These are phyloP conservation scores for Zizania latifolia DNA, from an alignment of 176 grass and related monocot species.

Conservation along the genomic window DNA sequence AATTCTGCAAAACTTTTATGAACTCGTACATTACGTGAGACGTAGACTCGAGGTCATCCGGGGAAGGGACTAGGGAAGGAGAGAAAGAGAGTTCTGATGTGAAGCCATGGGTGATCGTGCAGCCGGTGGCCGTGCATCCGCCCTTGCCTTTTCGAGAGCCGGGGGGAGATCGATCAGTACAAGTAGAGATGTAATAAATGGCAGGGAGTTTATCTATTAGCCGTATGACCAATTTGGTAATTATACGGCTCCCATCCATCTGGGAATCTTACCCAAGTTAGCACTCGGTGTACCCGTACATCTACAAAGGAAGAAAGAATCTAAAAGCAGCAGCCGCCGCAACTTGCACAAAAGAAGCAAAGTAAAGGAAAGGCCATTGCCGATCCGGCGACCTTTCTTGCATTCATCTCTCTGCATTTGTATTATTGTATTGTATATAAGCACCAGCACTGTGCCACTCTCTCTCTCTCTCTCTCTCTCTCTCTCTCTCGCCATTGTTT, in stretches of 20 bases:
- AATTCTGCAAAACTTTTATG: no score
- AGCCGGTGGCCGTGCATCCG: no score
- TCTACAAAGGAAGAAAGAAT: neutral
- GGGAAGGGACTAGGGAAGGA: no score
- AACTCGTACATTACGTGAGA: no score
- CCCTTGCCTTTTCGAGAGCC: no score
- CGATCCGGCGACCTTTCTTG: neutral
- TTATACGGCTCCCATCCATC: neutral
- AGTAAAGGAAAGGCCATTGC: neutral
- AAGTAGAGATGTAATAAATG: no score
- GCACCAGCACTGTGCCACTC: neutral
- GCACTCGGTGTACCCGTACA: no score
- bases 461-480: neutral
- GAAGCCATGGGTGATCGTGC: no score
- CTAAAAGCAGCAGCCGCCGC: neutral
- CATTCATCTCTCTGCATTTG: slow-evolving; percentile 22
- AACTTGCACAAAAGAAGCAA: slow-evolving; percentile 12
- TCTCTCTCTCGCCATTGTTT: neutral
- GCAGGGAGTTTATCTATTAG: neutral
- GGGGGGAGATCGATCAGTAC: no score
- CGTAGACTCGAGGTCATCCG: no score
- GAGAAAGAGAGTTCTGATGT: no score
- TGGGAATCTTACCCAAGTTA: slow-evolving; percentile 11
- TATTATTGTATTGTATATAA: neutral
- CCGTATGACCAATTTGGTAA: slow-evolving; percentile 18